Percentiles rank a stretch among this genome's conserved stretches.
These are phyloP conservation scores for Closterium sp. DNA, from an alignment of 139 green algal genomes.

Conservation along the genomic window DNA sequence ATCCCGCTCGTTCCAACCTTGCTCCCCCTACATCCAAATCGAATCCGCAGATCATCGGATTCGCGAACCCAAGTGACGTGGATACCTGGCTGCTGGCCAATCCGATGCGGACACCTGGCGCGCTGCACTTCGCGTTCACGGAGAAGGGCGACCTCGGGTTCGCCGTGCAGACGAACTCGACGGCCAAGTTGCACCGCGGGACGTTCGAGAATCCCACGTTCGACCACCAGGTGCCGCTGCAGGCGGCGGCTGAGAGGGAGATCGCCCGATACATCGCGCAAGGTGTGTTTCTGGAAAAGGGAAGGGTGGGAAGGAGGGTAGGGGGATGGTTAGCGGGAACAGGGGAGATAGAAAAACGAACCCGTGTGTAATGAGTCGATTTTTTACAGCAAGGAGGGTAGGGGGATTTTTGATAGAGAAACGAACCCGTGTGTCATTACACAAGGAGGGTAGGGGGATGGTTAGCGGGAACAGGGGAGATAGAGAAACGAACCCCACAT, in stretches of 20 bases:
- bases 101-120: conserved; percentile 6
- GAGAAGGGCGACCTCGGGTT: conserved; percentile 52
- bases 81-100: conserved; percentile 74
- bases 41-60: conserved; percentile 40
- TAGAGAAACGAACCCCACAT: too few relatives aligned
- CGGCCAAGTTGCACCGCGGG: conserved; percentile 76
- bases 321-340: too few relatives aligned
- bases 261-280: conserved; percentile 57
- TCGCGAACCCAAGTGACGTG: conserved; percentile 53
- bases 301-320: not conserved
- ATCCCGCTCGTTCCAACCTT: too few relatives aligned
- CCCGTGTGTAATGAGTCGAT: not conserved
- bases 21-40: not conserved
- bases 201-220: conserved; percentile 69
- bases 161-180: conserved; percentile 80
- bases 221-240: conserved; percentile 78
- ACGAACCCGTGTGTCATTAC: too few relatives aligned
- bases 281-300: not conserved
- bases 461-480: too few relatives aligned
- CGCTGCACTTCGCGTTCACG: conserved; percentile 22
- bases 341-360: not conserved
- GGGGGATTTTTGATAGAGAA: too few relatives aligned
- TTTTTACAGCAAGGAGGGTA: too few relatives aligned
- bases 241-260: conserved; percentile 73
- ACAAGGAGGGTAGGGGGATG: too few relatives aligned